A percentile compares a stretch with the other conserved stretches of the same genome.
phyloP scores from a whole-genome alignment of 2,329 filamentous ascomycete species.

The Pseudogymnoascus sp. region DNA sequence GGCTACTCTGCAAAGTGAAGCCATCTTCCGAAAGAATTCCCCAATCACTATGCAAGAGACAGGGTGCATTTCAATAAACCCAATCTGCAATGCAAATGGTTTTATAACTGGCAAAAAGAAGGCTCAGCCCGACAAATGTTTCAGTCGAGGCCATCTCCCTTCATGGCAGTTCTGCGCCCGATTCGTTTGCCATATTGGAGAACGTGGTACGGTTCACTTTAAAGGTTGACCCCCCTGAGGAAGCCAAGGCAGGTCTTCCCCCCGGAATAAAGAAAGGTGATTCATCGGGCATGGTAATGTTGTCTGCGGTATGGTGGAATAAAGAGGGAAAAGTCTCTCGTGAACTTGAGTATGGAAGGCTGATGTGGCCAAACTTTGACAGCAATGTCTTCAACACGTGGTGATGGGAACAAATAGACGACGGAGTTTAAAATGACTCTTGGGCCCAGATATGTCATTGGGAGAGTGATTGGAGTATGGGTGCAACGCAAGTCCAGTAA shows the following conservation, averaged over 20 bases:
- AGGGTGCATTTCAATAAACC: neutral
- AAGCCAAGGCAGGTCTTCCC: neutral
- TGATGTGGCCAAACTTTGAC: neutral
- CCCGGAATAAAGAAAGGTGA: slow-evolving; percentile 11
- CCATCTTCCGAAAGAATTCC: neutral
- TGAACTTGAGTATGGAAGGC: neutral
- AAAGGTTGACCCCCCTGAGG: slow-evolving; percentile 5
- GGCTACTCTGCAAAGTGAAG: neutral
- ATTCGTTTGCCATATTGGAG: slow-evolving; percentile 11
- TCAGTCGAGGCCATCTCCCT: slow-evolving; percentile 2
- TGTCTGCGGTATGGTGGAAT: neutral
- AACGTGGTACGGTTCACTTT: slow-evolving; percentile 12
- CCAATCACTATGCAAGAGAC: neutral
- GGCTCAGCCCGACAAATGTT: neutral
- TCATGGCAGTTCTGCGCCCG: slow-evolving; percentile 10
- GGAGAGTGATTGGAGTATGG: neutral
- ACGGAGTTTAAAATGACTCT: neutral
- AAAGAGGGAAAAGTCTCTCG: neutral
- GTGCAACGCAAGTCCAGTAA: neutral
- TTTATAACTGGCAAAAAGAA: too few species aligned
- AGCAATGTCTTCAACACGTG: neutral
- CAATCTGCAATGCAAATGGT: neutral
- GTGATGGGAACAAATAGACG: neutral
- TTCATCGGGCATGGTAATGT: neutral
- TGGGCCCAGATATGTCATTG: neutral